Conservation (phyloP, 2,329 filamentous ascomycete species). For the Dactylonectria macrodidyma region DNA sequence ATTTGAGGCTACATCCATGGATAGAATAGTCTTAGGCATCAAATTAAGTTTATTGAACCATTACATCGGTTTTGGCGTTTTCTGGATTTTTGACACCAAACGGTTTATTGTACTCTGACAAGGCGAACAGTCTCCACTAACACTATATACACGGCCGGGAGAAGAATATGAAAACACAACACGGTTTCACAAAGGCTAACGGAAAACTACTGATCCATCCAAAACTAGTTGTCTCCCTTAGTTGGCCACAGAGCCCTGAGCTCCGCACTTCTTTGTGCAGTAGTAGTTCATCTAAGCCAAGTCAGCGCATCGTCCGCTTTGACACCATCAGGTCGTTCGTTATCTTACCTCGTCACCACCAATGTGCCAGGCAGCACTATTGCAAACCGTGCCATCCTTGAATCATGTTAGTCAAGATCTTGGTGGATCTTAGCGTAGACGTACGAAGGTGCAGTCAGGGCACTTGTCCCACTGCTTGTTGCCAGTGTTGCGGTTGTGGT, state of each 20-base stretch:
- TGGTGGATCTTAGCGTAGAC: accelerated
- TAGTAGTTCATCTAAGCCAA: conserved; percentile 28
- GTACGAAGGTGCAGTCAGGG: conserved; percentile 38
- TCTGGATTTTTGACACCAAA: neutral
- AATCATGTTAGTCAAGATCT: neutral
- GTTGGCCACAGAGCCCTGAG: conserved; percentile 28
- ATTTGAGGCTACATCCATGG: too few relatives aligned
- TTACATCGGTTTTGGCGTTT: too few relatives aligned
- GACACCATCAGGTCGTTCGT: neutral
- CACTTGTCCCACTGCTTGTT: conserved; percentile 33
- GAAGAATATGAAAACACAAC: neutral
- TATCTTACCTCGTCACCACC: conserved; percentile 39
- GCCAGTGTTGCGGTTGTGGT: conserved; percentile 30
- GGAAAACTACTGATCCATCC: too few relatives aligned
- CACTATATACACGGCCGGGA: neutral
- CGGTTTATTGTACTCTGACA: neutral
- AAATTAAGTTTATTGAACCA: too few relatives aligned
- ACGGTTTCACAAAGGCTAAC: neutral
- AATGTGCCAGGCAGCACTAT: conserved; percentile 36
- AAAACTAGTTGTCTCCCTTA: neutral
- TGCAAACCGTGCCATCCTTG: conserved; percentile 33
- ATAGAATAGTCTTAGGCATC: too few relatives aligned
- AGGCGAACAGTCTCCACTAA: neutral
- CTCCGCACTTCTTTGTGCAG: conserved; percentile 25
- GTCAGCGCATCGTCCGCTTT: neutral